Percentiles rank a stretch among this genome's conserved stretches.
These are phyloP conservation scores for Thyridium curvatum DNA, from an alignment of 2,329 filamentous ascomycete genomes.

Conservation along the genomic window DNA sequence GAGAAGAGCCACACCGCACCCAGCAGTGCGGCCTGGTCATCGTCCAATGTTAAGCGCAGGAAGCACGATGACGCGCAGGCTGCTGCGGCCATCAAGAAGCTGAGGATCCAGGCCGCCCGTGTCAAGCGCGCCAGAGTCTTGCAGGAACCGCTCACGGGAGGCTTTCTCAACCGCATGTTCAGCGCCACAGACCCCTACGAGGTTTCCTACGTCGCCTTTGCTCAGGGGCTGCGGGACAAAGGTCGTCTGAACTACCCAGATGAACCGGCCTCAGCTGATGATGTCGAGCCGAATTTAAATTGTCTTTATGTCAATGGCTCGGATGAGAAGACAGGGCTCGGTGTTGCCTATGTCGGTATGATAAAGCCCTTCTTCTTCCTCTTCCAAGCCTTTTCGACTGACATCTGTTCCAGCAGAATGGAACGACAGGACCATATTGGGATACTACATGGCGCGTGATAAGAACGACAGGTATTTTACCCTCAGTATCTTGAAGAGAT, in stretches of 20 bases:
- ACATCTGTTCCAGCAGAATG: too few species aligned
- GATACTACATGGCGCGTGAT: slow-evolving; percentile 36
- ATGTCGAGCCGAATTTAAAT: not conserved
- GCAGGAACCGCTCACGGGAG: slow-evolving; percentile 20
- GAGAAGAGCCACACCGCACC: slow-evolving; percentile 48
- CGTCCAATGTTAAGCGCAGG: slow-evolving; percentile 51
- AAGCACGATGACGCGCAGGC: slow-evolving; percentile 29
- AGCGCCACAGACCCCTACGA: slow-evolving; percentile 17
- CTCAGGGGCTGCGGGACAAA: slow-evolving; percentile 3
- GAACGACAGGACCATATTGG: slow-evolving; percentile 26
- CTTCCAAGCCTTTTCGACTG: not conserved
- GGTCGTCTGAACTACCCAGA: not conserved
- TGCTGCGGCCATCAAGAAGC: slow-evolving; percentile 2
- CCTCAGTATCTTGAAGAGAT: too few species aligned
- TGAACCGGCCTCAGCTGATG: too few species aligned
- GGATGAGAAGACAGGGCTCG: slow-evolving; percentile 31
- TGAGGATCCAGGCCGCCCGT: not conserved
- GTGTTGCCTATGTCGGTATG: slow-evolving; percentile 38
- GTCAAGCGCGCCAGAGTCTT: slow-evolving; percentile 25
- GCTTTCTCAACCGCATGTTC: slow-evolving; percentile 23
- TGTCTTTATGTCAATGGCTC: slow-evolving; percentile 17
- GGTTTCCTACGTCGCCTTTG: slow-evolving; percentile 2
- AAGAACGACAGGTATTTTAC: slow-evolving; percentile 29
- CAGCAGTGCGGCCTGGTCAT: slow-evolving; percentile 44
- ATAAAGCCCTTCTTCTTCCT: too few species aligned